These are phyloP conservation scores for Fusarium sororula DNA, from an alignment of 2,329 filamentous ascomycete genomes.

Conservation along the genomic window DNA sequence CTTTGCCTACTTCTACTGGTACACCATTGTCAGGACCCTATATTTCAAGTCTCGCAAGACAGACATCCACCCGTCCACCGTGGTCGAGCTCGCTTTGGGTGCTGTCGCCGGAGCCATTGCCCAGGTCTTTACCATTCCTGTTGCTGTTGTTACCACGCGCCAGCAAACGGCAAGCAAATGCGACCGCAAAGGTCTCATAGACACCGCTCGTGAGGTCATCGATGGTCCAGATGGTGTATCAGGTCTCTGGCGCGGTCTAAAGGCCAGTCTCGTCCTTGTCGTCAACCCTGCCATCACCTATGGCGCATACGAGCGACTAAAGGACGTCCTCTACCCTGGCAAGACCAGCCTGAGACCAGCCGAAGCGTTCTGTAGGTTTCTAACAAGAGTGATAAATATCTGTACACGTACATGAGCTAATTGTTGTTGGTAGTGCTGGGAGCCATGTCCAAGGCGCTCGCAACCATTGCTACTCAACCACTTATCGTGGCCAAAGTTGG, in stretches of 20 bases:
- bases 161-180: slow-evolving; percentile 91
- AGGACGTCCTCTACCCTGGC: slow-evolving; percentile 79
- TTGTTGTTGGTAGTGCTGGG: slow-evolving; percentile 74
- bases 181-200: slow-evolving; percentile 86
- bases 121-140: slow-evolving; percentile 95
- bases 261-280: slow-evolving; percentile 94
- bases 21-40: slow-evolving; percentile 83
- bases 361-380: slow-evolving; percentile 87
- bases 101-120: slow-evolving; percentile 89
- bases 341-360: slow-evolving; percentile 79
- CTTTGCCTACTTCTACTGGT: slow-evolving; percentile 99
- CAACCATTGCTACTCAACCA: slow-evolving; percentile 91
- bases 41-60: slow-evolving; percentile 72
- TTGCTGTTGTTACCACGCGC: slow-evolving; percentile 92
- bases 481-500: slow-evolving; percentile 98
- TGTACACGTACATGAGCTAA: slow-evolving; percentile 5
- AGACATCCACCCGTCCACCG: slow-evolving; percentile 72
- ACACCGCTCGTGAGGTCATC: slow-evolving; percentile 88
- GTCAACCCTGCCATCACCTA: slow-evolving; percentile 98
- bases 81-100: slow-evolving; percentile 83
- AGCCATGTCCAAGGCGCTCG: slow-evolving; percentile 89
- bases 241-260: slow-evolving; percentile 93
- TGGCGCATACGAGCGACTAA: slow-evolving; percentile 91
- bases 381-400: neutral
- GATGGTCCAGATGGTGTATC: slow-evolving; percentile 88